A percentile compares a stretch with the other conserved stretches of the same genome.
Evolutionary conservation across 805 yeast genomes (phyloP).

Genomic region (Barnettozyma siamensis): DNA sequence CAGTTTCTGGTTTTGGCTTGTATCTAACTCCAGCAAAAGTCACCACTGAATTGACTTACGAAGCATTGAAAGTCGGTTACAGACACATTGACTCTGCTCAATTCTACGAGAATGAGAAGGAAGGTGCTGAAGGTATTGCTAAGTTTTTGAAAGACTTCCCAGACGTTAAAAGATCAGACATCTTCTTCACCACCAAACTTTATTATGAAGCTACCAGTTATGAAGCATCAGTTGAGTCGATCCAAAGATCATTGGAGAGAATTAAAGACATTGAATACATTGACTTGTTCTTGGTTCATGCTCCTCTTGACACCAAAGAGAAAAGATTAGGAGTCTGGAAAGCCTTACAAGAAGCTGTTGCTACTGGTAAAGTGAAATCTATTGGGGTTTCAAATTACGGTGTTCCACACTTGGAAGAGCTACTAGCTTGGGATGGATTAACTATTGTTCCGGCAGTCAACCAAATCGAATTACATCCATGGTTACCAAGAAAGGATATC

Average conservation of each 20-base stretch:
- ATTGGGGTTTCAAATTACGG: slow-evolving; percentile 81
- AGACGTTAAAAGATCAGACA: slow-evolving; percentile 18
- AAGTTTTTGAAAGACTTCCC: slow-evolving; percentile 19
- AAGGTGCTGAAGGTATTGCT: slow-evolving; percentile 19
- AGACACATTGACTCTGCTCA: slow-evolving; percentile 24
- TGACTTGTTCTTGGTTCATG: slow-evolving; percentile 64
- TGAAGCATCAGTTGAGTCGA: slow-evolving; percentile 27
- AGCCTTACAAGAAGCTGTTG: slow-evolving; percentile 71
- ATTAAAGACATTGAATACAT: slow-evolving; percentile 55
- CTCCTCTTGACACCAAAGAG: slow-evolving; percentile 47
- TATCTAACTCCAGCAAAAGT: slow-evolving; percentile 20
- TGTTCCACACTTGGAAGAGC: slow-evolving; percentile 49
- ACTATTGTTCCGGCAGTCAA: slow-evolving; percentile 62
- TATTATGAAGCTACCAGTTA: slow-evolving; percentile 9
- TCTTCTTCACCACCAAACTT: slow-evolving; percentile 23
- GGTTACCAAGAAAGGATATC: slow-evolving; percentile 23
- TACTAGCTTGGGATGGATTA: slow-evolving; percentile 51
- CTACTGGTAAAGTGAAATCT: slow-evolving; percentile 50
- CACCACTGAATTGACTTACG: slow-evolving; percentile 16
- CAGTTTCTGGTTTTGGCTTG: slow-evolving; percentile 22
- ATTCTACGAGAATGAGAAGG: slow-evolving; percentile 17
- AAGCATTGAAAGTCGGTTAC: slow-evolving; percentile 22
- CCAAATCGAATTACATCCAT: slow-evolving; percentile 42
- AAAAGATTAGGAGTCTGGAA: slow-evolving; percentile 56
- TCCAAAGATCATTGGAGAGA: slow-evolving; percentile 45